Conservation (phyloP, 345 rosid species). For the Citrus glauca region DNA sequence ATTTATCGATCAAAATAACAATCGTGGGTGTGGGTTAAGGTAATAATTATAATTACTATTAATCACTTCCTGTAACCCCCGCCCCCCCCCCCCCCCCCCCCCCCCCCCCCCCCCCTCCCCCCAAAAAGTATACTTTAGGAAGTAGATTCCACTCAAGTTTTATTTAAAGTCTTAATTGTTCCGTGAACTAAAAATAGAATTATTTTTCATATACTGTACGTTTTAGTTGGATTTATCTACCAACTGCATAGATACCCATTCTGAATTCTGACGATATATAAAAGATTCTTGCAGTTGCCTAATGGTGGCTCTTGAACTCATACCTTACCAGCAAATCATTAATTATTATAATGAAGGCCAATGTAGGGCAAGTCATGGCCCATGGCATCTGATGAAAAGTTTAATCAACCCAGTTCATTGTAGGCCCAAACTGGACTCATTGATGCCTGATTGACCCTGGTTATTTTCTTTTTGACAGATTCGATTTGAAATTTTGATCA, state of each 20-base stretch:
- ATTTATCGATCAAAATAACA: background rate
- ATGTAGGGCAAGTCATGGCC: too few species aligned
- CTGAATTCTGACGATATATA: too few species aligned
- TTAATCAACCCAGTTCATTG: background rate
- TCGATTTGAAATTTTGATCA: background rate
- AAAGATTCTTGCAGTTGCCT: too few species aligned
- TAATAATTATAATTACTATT: background rate
- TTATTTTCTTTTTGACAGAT: background rate
- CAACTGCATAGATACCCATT: too few species aligned
- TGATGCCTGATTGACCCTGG: too few species aligned
- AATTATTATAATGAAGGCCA: too few species aligned
- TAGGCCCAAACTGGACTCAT: background rate
- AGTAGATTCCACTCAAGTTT: background rate
- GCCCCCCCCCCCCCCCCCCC: too few species aligned
- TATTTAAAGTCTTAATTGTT: background rate
- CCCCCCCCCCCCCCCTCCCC: too few species aligned
- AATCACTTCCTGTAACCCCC: background rate
- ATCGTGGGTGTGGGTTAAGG: background rate
- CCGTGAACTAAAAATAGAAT: background rate
- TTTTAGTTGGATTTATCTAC: background rate
- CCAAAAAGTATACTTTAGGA: too few species aligned
- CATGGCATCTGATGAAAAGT: too few species aligned
- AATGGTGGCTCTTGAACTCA: background rate
- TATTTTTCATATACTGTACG: too few species aligned
- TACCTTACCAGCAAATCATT: background rate